Conservation (phyloP, 1,284 basidiomycete genomes). For the Pisolithus thermaeus region DNA sequence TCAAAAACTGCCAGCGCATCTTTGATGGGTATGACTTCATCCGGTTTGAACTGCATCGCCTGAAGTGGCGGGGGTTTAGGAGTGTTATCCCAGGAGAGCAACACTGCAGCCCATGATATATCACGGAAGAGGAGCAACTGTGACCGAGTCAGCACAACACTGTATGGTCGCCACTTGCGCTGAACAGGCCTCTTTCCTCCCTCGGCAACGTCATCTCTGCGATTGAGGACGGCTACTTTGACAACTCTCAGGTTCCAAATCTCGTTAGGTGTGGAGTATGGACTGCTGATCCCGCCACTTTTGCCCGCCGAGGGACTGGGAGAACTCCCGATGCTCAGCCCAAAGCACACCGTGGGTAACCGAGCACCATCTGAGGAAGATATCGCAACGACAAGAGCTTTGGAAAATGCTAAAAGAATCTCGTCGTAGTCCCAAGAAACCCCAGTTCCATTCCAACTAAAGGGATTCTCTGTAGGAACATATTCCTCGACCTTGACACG, state of each 20-base stretch:
- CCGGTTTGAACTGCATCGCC: slow-evolving; percentile 69
- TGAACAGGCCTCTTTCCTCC: slow-evolving; percentile 71
- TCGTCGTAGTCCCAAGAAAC: slow-evolving; percentile 66
- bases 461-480: slow-evolving; percentile 69
- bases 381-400: slow-evolving; percentile 62
- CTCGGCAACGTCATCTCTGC: slow-evolving; percentile 79
- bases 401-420: slow-evolving; percentile 64
- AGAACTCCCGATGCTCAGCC: slow-evolving; percentile 36
- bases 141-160: slow-evolving; percentile 82
- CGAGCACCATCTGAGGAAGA: slow-evolving; percentile 35
- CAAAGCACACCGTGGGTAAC: slow-evolving; percentile 43
- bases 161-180: slow-evolving; percentile 88
- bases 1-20: slow-evolving; percentile 80
- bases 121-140: slow-evolving; percentile 94
- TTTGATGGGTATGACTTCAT: slow-evolving; percentile 80
- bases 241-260: slow-evolving; percentile 64
- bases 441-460: slow-evolving; percentile 68
- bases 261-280: slow-evolving; percentile 25
- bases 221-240: slow-evolving; percentile 76
- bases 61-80: slow-evolving; percentile 43
- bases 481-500: slow-evolving; percentile 66
- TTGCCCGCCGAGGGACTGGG: slow-evolving; percentile 24
- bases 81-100: slow-evolving; percentile 48
- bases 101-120: slow-evolving; percentile 55
- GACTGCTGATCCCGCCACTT: slow-evolving; percentile 17